A percentile compares a stretch with the other conserved stretches of the same genome.
Conservation (phyloP, 768 basidiomycete species). For the Auriscalpium microsporum region DNA sequence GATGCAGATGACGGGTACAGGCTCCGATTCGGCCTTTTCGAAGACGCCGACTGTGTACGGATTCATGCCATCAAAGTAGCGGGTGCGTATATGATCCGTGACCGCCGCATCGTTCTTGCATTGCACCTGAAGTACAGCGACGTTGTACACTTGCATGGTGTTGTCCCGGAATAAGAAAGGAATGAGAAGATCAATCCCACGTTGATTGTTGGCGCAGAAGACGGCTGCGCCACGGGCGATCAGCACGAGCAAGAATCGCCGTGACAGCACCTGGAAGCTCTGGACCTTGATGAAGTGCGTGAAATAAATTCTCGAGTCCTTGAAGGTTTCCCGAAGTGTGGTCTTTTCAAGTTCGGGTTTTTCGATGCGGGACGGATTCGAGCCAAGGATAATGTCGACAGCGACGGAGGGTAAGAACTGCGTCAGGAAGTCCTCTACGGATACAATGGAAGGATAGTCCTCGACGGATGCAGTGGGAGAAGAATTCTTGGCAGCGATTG, state of each 20-base stretch:
- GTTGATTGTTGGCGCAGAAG: background rate
- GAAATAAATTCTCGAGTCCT: background rate
- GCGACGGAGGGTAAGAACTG: too few species aligned
- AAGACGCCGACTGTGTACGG: background rate
- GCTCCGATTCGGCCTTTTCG: background rate
- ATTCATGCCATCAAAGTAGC: background rate
- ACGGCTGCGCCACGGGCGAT: background rate
- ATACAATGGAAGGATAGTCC: too few species aligned
- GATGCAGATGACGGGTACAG: background rate
- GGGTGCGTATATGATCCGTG: background rate
- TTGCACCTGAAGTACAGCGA: background rate
- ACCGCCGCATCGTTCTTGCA: background rate
- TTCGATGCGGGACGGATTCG: too few species aligned
- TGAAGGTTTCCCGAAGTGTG: constrained; percentile 14
- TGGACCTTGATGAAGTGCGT: background rate
- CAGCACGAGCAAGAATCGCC: background rate
- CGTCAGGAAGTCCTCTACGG: too few species aligned
- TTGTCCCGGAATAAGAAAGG: background rate
- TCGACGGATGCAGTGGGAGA: too few species aligned
- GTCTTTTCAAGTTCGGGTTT: background rate
- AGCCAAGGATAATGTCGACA: too few species aligned
- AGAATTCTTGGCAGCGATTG: too few species aligned
- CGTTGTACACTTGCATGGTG: background rate
- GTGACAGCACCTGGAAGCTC: background rate
- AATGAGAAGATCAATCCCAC: constrained; percentile 1